These are phyloP conservation scores for Eucalyptus tenuipes DNA, from an alignment of 345 rosid species.

Conservation along the genomic window DNA sequence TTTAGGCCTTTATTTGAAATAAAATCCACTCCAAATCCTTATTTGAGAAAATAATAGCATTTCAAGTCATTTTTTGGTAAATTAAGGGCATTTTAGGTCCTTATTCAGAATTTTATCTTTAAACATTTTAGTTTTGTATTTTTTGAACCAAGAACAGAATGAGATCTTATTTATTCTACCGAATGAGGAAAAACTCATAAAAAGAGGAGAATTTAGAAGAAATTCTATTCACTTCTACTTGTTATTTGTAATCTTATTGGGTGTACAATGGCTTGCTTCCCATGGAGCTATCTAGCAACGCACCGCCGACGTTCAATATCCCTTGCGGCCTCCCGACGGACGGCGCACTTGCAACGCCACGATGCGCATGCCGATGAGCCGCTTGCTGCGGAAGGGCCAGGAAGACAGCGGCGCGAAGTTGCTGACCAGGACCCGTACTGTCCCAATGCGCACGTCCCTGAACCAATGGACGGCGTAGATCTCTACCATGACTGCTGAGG, in stretches of 20 bases:
- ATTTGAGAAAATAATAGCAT: too few relatives aligned
- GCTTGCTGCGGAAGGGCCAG: constrained; percentile 1
- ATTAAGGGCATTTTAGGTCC: rapidly evolving
- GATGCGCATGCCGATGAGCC: constrained; percentile 55
- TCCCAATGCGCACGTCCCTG: constrained; percentile 66
- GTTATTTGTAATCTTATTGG: background rate
- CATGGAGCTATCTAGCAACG: constrained; percentile 73
- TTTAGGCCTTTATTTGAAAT: too few relatives aligned
- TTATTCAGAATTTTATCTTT: too few relatives aligned
- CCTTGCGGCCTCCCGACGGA: constrained; percentile 83
- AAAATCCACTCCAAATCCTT: rapidly evolving
- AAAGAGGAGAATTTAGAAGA: background rate
- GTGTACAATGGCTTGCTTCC: constrained; percentile 76
- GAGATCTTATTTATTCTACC: background rate
- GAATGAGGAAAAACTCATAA: background rate
- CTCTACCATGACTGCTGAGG: constrained; percentile 74
- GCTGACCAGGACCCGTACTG: constrained; percentile 53
- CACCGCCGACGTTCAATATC: constrained; percentile 71
- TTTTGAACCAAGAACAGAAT: background rate
- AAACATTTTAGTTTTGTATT: background rate
- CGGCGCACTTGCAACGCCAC: constrained; percentile 77
- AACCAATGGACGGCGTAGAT: constrained; percentile 77
- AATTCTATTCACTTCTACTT: background rate
- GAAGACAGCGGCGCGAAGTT: constrained; percentile 31
- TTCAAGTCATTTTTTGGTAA: rapidly evolving